Percentiles rank a stretch among this genome's conserved stretches.
Conservation (phyloP, 129 eudicot genomes). For the Oenanthe sinensis region DNA sequence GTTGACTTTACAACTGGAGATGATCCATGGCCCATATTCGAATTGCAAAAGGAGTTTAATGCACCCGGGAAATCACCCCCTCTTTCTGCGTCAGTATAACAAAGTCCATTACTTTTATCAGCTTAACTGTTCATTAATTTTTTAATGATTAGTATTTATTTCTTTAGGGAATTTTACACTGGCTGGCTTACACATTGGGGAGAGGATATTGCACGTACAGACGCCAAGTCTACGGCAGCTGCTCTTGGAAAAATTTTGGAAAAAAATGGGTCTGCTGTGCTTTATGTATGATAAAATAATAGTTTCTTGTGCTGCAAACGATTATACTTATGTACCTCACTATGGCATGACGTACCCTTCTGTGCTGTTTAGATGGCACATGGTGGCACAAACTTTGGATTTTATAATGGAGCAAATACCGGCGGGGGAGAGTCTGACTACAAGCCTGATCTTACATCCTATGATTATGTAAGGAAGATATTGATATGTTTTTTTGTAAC, state of each 20-base stretch:
- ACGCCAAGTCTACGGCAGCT: conserved; percentile 70
- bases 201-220: conserved; percentile 70
- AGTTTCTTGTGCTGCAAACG: neutral
- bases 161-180: conserved; percentile 78
- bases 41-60: conserved; percentile 78
- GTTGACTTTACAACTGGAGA: conserved; percentile 92
- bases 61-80: conserved; percentile 97
- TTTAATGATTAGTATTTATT: conserved; percentile 1
- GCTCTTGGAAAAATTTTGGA: conserved; percentile 60
- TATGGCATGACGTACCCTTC: conserved; percentile 10
- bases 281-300: conserved; percentile 52
- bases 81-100: conserved; percentile 68
- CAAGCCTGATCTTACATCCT: conserved; percentile 92
- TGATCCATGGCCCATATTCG: conserved; percentile 76
- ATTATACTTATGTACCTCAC: conserved; percentile 1
- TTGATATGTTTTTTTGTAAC: neutral
- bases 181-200: conserved; percentile 99
- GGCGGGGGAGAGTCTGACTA: conserved; percentile 62
- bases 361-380: conserved; percentile 68
- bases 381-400: conserved; percentile 97
- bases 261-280: conserved; percentile 86
- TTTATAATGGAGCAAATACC: conserved; percentile 86
- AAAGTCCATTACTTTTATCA: conserved; percentile 7
- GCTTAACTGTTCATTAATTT: neutral
- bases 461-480: conserved; percentile 70